These are phyloP conservation scores for Incumbomyces delicatus DNA, from an alignment of 2,329 filamentous ascomycete species.

Conservation along the genomic window DNA sequence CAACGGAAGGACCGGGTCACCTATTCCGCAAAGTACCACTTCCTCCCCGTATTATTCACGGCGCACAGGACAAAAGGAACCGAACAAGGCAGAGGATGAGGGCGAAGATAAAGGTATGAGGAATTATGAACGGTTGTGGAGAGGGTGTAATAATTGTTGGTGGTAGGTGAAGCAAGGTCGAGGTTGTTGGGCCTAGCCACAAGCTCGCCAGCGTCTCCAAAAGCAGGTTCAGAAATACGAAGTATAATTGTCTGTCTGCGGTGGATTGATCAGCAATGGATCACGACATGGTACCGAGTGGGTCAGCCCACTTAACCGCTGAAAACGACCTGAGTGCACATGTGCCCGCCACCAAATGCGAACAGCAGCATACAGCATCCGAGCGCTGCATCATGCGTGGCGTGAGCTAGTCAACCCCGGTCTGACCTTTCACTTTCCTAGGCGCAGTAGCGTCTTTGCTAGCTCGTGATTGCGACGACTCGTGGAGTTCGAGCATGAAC, in stretches of 20 bases:
- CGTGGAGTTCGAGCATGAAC: no score
- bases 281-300: background rate
- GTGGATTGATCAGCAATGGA: conserved; percentile 3
- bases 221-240: background rate
- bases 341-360: no score
- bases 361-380: no score
- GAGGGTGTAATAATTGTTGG: background rate
- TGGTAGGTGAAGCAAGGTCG: conserved; percentile 1
- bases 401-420: no score
- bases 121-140: background rate
- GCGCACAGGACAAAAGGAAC: conserved; percentile 2
- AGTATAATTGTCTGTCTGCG: background rate
- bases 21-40: background rate
- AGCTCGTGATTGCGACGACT: no score
- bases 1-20: background rate
- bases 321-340: background rate
- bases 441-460: no score
- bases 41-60: conserved; percentile 2
- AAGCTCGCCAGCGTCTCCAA: background rate
- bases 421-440: no score
- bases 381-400: no score
- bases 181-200: conserved; percentile 2
- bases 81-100: background rate
- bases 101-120: background rate
- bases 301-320: background rate